Conservation (phyloP, 2,329 filamentous ascomycete species). For the Exutisphaerella laricina region DNA sequence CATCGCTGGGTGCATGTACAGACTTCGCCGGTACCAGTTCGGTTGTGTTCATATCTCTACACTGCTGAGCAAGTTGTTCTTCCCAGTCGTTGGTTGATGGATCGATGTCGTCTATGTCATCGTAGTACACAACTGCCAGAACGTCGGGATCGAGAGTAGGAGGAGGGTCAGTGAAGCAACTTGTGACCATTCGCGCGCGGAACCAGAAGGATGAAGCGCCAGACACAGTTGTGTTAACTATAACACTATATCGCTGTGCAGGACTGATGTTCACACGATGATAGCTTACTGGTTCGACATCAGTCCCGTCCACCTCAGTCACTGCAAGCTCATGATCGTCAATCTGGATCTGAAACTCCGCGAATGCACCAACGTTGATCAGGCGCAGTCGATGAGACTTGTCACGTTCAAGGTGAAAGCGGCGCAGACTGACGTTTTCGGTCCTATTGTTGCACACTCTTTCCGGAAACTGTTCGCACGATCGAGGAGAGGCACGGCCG, state of each 20-base stretch:
- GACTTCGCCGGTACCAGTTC: constrained; percentile 43
- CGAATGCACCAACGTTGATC: constrained; percentile 59
- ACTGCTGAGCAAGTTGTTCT: constrained; percentile 45
- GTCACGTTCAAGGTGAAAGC: constrained; percentile 37
- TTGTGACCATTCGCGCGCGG: constrained; percentile 55
- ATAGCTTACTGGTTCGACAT: constrained; percentile 51
- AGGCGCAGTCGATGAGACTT: constrained; percentile 55
- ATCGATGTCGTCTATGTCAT: constrained; percentile 2
- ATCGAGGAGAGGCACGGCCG: constrained; percentile 34
- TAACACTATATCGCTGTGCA: constrained; percentile 63
- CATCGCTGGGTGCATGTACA: constrained; percentile 41
- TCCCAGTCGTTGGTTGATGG: constrained; percentile 48
- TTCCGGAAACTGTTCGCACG: constrained; percentile 35
- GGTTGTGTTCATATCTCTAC: constrained; percentile 48
- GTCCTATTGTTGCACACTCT: constrained; percentile 35
- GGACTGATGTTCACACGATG: constrained; percentile 58
- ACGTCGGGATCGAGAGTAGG: constrained; percentile 44
- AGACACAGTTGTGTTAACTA: constrained; percentile 50
- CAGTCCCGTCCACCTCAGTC: constrained; percentile 62
- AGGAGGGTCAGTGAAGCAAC: constrained; percentile 54
- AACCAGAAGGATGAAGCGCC: constrained; percentile 37
- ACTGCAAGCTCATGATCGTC: constrained; percentile 59
- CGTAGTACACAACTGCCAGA: constrained; percentile 48
- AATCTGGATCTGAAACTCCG: constrained; percentile 60
- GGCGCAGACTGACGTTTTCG: constrained; percentile 25